Evolutionary conservation across 2,329 filamentous ascomycete genomes (phyloP).

Genomic region (Neofusicoccum sp.): DNA sequence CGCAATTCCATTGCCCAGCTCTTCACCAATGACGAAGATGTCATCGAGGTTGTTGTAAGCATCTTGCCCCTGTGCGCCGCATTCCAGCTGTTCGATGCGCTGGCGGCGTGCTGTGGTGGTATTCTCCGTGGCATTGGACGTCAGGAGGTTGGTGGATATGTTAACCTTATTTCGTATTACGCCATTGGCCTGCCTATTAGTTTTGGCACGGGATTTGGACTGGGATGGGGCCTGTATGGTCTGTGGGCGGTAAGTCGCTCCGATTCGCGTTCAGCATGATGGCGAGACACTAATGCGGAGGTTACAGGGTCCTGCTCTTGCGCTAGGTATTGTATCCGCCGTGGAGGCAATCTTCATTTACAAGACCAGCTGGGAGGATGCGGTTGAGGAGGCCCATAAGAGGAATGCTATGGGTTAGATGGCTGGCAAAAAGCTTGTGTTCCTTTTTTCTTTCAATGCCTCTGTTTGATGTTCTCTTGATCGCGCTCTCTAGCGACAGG

Average conservation of each 20-base stretch:
- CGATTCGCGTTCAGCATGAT: neutral
- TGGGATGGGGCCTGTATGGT: slow-evolving; percentile 74
- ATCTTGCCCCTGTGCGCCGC: slow-evolving; percentile 79
- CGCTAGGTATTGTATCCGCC: slow-evolving; percentile 59
- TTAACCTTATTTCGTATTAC: slow-evolving; percentile 86
- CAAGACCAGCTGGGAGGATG: slow-evolving; percentile 55
- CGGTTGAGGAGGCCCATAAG: slow-evolving; percentile 58
- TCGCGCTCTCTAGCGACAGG: neutral
- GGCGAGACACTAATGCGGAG: neutral
- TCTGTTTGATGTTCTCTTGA: neutral
- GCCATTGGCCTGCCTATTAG: slow-evolving; percentile 79
- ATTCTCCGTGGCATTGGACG: slow-evolving; percentile 82
- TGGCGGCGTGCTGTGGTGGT: slow-evolving; percentile 78
- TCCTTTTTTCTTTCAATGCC: neutral
- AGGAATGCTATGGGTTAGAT: slow-evolving; percentile 50
- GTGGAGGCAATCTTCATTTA: slow-evolving; percentile 59
- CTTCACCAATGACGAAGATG: slow-evolving; percentile 67
- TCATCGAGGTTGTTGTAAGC: slow-evolving; percentile 62
- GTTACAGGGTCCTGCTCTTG: slow-evolving; percentile 53
- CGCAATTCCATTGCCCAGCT: slow-evolving; percentile 73
- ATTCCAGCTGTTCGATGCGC: slow-evolving; percentile 85
- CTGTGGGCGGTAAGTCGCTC: slow-evolving; percentile 62
- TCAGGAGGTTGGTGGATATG: slow-evolving; percentile 86
- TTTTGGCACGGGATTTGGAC: slow-evolving; percentile 72
- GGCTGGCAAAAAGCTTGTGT: neutral